Evolutionary conservation across 176 grass and related monocot species (phyloP), one percentile per base, ranked within the genome.

Genomic region (Coix lacrymajobi): DNA sequence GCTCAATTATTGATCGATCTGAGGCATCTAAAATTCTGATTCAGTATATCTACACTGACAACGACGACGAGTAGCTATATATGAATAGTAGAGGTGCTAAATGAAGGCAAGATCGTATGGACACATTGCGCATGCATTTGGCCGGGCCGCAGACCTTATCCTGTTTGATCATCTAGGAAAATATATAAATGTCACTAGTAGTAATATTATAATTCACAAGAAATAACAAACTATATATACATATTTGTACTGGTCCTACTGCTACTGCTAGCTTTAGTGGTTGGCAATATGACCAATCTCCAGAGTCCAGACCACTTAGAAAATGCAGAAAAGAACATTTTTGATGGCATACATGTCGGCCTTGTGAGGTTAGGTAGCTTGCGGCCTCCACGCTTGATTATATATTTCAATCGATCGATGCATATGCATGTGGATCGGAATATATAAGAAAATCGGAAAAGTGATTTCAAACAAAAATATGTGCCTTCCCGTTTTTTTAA

Each of bases 251-350:
- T 25, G 6, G 14, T 58, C 12, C 29, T 15, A 4, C 17, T 33
- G 29, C 29, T 15, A 4, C 17, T 33, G 29, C 85, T 81, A 57
- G 22, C 85, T 87, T 87, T 87, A 81, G 85, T 81, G 48, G 85
- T 81, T 87, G 71, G 78, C n/a, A n/a, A 87, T 76, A 87, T 76
- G 62, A 32, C 22, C 48, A 74, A 30, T n/a, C 71, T 52, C 2
- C 28, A 6, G 3, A 68, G 32, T 60, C 34, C 14, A 22, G 25
- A 45, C 29, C 19, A 61, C 36, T 76, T 76, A 87, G 54, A 44
- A 44, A 60, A 76, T 61, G 45, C 34, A 81, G 15, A 66, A 66
- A 22, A 64, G 2, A 48, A 67, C 30, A 43, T 60, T 81, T 86
- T 67, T 56, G 7, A 58, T 86, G 58, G 13, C 76, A 58, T 66